Evolutionary conservation across 768 basidiomycete species (phyloP).

Genomic region (Sporobolomyces roseus): DNA sequence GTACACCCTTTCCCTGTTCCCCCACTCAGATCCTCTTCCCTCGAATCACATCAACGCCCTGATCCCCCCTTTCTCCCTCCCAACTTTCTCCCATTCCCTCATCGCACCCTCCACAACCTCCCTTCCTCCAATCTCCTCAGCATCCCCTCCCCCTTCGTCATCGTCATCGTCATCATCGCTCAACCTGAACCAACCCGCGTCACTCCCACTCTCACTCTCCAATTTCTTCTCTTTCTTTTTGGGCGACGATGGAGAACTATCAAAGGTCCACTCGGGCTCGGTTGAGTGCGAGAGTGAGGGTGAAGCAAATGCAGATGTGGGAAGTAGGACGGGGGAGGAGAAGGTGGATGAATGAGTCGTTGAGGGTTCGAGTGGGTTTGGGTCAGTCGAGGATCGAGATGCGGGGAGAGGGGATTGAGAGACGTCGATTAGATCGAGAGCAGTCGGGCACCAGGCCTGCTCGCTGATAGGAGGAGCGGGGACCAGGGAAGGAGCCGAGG

Average conservation of each 20-base stretch:
- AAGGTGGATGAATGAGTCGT: neutral
- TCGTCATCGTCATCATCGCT: slow-evolving; percentile 7
- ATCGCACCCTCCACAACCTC: neutral
- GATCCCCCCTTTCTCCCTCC: no score
- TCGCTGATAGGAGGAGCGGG: neutral
- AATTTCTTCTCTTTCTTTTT: neutral
- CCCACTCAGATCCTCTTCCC: no score
- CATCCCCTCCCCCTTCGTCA: neutral
- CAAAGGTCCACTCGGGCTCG: neutral
- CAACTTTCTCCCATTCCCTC: neutral
- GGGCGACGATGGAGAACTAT: neutral
- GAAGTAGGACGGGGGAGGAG: neutral
- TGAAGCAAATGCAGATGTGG: neutral
- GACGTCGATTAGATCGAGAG: neutral
- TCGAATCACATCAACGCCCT: no score
- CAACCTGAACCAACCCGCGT: neutral
- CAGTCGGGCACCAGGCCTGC: neutral
- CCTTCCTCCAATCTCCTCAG: no score
- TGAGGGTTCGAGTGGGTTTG: neutral
- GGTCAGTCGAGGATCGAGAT: neutral
- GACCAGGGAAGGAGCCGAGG: neutral
- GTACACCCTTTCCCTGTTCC: no score
- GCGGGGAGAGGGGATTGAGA: neutral
- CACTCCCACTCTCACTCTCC: no score
- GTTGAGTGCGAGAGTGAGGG: neutral